Percentiles rank a stretch among this genome's conserved stretches.
Conservation (phyloP, 352 stramenopile genomes). For the Pythium monospermum region DNA sequence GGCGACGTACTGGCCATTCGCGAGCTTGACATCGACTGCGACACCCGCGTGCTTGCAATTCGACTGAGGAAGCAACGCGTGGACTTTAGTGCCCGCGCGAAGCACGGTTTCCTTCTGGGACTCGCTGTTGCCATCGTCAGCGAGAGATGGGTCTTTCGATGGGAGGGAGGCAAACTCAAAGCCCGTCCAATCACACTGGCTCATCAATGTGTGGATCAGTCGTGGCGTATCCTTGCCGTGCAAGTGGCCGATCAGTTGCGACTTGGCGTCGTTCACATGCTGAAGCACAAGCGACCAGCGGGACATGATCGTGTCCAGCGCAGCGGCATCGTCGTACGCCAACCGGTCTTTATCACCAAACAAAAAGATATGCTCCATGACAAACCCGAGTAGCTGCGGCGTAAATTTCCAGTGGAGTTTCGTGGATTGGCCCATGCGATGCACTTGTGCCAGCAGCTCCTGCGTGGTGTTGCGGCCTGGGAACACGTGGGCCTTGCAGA, state of each 20-base stretch:
- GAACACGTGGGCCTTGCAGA: conserved; percentile 39
- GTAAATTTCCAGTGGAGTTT: conserved; percentile 66
- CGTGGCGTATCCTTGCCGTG: conserved; percentile 55
- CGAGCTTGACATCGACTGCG: conserved; percentile 38
- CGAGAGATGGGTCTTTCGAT: not conserved
- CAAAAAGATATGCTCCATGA: conserved; percentile 50
- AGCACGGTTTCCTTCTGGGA: conserved; percentile 21
- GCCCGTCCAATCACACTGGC: conserved; percentile 62
- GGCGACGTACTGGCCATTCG: conserved; percentile 27
- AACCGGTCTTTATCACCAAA: conserved; percentile 48
- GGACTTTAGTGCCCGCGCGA: conserved; percentile 23
- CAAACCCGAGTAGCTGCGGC: conserved; percentile 51
- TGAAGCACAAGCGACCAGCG: conserved; percentile 50
- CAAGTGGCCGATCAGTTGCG: conserved; percentile 48
- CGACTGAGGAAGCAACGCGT: conserved; percentile 27
- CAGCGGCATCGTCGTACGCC: conserved; percentile 36
- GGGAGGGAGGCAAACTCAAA: conserved; percentile 34
- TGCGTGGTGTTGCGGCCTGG: conserved; percentile 26
- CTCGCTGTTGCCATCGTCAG: not conserved
- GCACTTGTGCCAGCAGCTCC: conserved; percentile 41
- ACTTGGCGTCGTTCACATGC: conserved; percentile 51
- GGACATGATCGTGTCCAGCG: conserved; percentile 42
- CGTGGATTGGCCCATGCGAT: conserved; percentile 32
- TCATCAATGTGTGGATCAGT: conserved; percentile 49
- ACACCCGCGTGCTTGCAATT: conserved; percentile 39